Percentiles rank a stretch among this genome's conserved stretches.
Conservation (phyloP, 169 alveolate genomes). For the Plasmodium coatneyi region DNA sequence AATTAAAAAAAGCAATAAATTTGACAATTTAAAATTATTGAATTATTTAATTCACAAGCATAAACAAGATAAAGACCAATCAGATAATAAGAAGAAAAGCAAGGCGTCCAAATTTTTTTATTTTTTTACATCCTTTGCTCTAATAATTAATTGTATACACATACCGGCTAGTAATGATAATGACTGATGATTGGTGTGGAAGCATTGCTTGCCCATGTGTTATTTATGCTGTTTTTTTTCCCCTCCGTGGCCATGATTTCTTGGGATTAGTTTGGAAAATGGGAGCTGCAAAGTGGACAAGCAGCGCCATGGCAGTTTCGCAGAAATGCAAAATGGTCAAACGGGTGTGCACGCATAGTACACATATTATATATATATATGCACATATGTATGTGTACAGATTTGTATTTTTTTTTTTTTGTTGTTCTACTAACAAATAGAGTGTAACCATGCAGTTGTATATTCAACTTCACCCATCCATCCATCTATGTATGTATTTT, state of each 20-base stretch:
- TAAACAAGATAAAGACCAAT: constrained; percentile 33
- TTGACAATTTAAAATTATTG: constrained; percentile 39
- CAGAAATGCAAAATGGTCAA: background rate
- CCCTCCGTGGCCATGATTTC: background rate
- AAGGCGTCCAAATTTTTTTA: constrained; percentile 62
- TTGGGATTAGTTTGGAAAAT: background rate
- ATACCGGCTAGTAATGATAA: constrained; percentile 71
- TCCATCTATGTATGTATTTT: background rate
- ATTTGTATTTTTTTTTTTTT: background rate
- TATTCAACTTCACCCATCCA: background rate
- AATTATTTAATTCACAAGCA: constrained; percentile 55
- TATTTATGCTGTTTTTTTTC: background rate
- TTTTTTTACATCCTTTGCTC: constrained; percentile 64
- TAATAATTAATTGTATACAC: constrained; percentile 68
- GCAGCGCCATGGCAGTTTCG: background rate
- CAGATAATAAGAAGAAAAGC: constrained; percentile 62
- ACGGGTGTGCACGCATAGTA: background rate
- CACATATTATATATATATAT: background rate
- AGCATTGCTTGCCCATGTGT: background rate
- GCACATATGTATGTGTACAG: background rate
- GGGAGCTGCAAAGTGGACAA: background rate
- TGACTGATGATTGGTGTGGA: constrained; percentile 9
- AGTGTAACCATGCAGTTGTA: background rate
- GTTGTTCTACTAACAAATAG: background rate
- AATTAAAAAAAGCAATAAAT: background rate